Evolutionary conservation across 1,284 basidiomycete species (phyloP).

Genomic region (Gomphus bonarii): DNA sequence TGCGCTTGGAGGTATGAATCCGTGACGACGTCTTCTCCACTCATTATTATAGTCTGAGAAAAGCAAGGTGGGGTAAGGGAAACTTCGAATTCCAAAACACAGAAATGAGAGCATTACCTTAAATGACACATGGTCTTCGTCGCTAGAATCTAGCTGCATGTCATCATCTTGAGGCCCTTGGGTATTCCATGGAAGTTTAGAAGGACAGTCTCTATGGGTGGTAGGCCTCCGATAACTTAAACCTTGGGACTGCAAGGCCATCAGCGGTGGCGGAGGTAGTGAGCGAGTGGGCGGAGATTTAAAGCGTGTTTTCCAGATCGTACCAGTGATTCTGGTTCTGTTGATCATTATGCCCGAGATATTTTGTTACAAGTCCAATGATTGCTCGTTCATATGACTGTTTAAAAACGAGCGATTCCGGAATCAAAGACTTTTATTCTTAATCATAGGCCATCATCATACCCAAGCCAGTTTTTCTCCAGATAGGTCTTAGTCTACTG

Average conservation of each 20-base stretch:
- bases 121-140: slow-evolving; percentile 2
- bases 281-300: not conserved
- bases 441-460: no score
- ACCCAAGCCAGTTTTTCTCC: no score
- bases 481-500: no score
- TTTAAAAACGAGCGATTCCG: no score
- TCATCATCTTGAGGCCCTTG: not conserved
- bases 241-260: not conserved
- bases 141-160: slow-evolving; percentile 8
- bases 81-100: not conserved
- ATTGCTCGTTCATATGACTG: no score
- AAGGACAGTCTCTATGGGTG: slow-evolving; percentile 9
- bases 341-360: no score
- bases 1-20: slow-evolving; percentile 9
- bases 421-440: no score
- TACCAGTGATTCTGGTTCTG: no score
- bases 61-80: not conserved
- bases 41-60: slow-evolving; percentile 8
- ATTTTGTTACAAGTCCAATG: no score
- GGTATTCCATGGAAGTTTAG: slow-evolving; percentile 10
- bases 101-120: slow-evolving; percentile 7
- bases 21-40: slow-evolving; percentile 4
- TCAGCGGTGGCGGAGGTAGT: not conserved
- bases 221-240: not conserved
- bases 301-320: not conserved